These are phyloP conservation scores for Trifolium subterraneum DNA, from an alignment of 306 rosid genomes.

Conservation along the genomic window DNA sequence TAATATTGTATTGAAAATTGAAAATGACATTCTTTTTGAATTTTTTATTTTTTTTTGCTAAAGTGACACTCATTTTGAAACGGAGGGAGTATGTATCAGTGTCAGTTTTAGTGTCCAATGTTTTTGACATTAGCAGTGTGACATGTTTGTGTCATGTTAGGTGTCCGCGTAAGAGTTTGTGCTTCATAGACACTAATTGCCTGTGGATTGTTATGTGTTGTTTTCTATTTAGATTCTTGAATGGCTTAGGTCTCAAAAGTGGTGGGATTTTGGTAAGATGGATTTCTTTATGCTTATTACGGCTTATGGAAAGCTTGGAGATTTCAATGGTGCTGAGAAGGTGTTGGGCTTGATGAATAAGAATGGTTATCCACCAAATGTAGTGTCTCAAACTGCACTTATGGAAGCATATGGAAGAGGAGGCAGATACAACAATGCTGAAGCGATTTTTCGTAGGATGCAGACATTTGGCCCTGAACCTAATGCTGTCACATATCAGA, in stretches of 20 bases:
- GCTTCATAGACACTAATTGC: neutral
- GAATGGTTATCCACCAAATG: constrained; percentile 74
- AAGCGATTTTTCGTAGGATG: constrained; percentile 95
- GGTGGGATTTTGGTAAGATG: constrained; percentile 94
- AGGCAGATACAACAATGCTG: constrained; percentile 75
- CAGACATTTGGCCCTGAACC: constrained; percentile 89
- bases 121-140: neutral
- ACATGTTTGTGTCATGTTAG: neutral
- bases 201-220: neutral
- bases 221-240: constrained; percentile 72
- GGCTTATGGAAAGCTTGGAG: constrained; percentile 90
- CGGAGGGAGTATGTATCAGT: no score
- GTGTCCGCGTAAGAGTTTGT: no score
- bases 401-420: constrained; percentile 98
- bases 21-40: no score
- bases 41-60: no score
- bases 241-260: constrained; percentile 82
- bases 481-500: constrained; percentile 85
- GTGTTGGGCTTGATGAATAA: constrained; percentile 70
- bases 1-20: no score
- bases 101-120: no score
- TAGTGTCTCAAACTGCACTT: constrained; percentile 89
- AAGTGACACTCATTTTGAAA: no score
- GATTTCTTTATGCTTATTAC: constrained; percentile 92
- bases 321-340: constrained; percentile 80